Percentiles rank a stretch among this genome's conserved stretches.
Evolutionary conservation across 1,139 yeast species (phyloP).

Genomic region (Trichomonascaceae sp.): DNA sequence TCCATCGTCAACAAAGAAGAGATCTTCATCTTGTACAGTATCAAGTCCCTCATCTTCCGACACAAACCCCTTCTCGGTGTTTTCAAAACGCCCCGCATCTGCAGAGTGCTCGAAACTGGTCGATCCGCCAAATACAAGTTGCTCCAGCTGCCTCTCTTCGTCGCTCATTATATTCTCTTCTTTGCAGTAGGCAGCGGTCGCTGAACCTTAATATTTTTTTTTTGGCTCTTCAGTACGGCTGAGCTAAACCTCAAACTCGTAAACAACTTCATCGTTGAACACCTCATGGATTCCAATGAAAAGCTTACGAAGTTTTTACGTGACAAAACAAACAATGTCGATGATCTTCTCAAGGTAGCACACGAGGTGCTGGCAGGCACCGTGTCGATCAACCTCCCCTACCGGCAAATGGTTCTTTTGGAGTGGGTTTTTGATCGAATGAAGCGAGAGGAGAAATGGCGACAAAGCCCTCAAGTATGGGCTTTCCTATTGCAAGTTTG

Average conservation of each 20-base stretch:
- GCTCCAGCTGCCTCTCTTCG: no score
- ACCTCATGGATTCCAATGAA: not conserved
- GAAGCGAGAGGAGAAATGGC: not conserved
- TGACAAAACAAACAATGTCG: not conserved
- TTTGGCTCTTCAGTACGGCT: no score
- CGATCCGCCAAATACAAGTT: no score
- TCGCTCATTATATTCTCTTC: no score
- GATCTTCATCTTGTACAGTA: slow-evolving; percentile 23
- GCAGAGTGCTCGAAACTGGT: no score
- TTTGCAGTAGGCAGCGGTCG: no score
- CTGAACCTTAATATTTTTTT: not conserved
- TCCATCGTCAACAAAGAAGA: slow-evolving; percentile 26
- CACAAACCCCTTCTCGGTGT: no score
- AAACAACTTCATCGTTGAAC: no score
- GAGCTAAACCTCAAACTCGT: no score
- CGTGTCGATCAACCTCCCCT: not conserved
- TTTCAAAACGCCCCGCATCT: no score
- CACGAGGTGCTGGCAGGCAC: not conserved
- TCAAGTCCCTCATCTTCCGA: slow-evolving; percentile 18
- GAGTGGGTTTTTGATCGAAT: not conserved
- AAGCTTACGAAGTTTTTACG: not conserved
- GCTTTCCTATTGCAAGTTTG: not conserved
- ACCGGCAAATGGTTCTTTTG: not conserved
- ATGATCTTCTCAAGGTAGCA: not conserved
- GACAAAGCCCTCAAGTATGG: not conserved